Evolutionary conservation across 768 basidiomycete genomes (phyloP).

Genomic region (Mycena maculata): DNA sequence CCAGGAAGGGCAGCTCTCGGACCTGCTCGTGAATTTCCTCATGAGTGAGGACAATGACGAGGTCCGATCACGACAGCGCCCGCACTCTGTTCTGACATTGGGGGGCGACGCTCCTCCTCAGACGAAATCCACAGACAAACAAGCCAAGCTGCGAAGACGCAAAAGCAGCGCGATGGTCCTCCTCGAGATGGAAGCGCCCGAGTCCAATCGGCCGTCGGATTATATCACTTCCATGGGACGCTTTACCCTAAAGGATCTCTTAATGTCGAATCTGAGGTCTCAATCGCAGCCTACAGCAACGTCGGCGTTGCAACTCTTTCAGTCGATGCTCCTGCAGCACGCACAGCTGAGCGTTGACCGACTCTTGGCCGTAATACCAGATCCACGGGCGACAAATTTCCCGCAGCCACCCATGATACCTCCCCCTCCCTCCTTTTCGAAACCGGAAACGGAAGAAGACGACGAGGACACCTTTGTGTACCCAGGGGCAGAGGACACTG

Average conservation of each 20-base stretch:
- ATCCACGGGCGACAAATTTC: constrained; percentile 79
- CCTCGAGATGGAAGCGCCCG: constrained; percentile 86
- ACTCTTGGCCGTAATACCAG: constrained; percentile 77
- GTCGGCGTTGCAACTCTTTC: constrained; percentile 84
- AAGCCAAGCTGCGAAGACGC: constrained; percentile 64
- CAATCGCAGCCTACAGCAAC: constrained; percentile 71
- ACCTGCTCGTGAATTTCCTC: constrained; percentile 81
- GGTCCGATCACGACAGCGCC: constrained; percentile 53
- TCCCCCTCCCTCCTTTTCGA: constrained; percentile 35
- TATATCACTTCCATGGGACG: constrained; percentile 91
- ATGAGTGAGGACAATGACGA: constrained; percentile 88
- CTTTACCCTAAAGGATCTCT: constrained; percentile 91
- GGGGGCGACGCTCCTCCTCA: constrained; percentile 51
- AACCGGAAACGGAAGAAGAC: constrained; percentile 51
- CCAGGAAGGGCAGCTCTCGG: constrained; percentile 72
- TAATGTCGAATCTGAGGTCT: constrained; percentile 83
- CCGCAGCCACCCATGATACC: constrained; percentile 65
- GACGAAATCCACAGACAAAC: constrained; percentile 51
- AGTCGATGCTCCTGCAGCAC: constrained; percentile 78
- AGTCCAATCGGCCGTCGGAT: constrained; percentile 74
- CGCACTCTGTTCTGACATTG: constrained; percentile 59
- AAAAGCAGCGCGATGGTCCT: constrained; percentile 93
- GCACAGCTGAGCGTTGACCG: constrained; percentile 72
- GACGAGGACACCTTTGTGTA: constrained; percentile 63
- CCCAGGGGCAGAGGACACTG: constrained; percentile 52